Evolutionary conservation across 176 grass and related monocot species (phyloP).

Genomic region (Aegilops speltoides): DNA sequence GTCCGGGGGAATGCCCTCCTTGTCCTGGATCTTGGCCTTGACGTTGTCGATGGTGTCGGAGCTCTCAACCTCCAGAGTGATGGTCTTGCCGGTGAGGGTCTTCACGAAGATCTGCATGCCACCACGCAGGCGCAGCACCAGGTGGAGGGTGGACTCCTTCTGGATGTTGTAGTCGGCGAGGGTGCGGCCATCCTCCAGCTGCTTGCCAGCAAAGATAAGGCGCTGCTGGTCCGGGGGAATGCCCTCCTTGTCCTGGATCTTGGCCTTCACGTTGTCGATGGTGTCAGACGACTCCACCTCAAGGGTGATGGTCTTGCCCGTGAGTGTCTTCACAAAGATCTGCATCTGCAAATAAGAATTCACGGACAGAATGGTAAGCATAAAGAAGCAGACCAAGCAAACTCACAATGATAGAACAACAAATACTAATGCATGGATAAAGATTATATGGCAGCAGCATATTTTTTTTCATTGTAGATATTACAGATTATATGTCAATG

Average conservation of each 20-base stretch:
- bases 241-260: constrained; percentile 89
- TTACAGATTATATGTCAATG: too few species aligned
- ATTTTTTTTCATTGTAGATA: too few species aligned
- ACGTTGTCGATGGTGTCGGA: constrained; percentile 61
- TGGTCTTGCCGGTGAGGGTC: constrained; percentile 55
- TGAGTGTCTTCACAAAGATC: too few species aligned
- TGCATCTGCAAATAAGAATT: too few species aligned
- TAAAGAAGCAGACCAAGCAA: too few species aligned
- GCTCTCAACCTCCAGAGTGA: constrained; percentile 53
- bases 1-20: constrained; percentile 72
- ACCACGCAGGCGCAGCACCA: constrained; percentile 73
- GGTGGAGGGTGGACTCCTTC: constrained; percentile 75
- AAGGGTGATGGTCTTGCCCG: too few species aligned
- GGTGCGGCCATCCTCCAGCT: constrained; percentile 72
- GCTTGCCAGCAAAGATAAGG: constrained; percentile 78
- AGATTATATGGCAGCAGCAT: too few species aligned
- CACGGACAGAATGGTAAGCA: too few species aligned
- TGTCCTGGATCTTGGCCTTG: constrained; percentile 76
- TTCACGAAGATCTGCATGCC: constrained; percentile 26
- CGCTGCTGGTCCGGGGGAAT: constrained; percentile 87
- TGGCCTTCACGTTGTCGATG: constrained; percentile 56
- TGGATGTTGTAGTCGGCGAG: constrained; percentile 95
- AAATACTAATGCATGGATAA: too few species aligned
- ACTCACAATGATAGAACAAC: too few species aligned
- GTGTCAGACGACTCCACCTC: constrained; percentile 27